These are phyloP conservation scores for Gaeumannomyces tritici DNA, from an alignment of 2,329 filamentous ascomycete genomes.

Conservation along the genomic window DNA sequence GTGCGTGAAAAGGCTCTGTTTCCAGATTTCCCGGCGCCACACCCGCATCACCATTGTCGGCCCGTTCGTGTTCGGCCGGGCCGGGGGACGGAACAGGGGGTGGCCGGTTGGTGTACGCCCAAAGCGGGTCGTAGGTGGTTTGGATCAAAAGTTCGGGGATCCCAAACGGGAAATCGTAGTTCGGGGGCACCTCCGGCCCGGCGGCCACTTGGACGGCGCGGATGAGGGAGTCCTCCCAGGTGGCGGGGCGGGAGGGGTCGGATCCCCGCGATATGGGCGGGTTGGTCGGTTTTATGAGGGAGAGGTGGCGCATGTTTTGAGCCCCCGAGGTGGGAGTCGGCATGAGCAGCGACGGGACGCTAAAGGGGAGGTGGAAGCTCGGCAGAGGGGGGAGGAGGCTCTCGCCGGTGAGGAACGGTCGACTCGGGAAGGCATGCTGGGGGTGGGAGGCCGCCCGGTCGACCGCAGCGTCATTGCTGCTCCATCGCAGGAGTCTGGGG, in stretches of 20 bases:
- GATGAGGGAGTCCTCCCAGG: background rate
- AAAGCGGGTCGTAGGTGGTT: background rate
- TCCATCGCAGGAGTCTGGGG: conserved; percentile 26
- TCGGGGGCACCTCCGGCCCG: background rate
- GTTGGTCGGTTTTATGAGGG: background rate
- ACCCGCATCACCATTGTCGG: background rate
- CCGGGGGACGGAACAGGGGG: too few species aligned
- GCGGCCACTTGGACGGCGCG: background rate
- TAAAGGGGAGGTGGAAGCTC: conserved; percentile 12
- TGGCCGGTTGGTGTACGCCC: background rate
- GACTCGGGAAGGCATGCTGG: conserved; percentile 4
- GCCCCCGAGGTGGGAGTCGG: conserved; percentile 6
- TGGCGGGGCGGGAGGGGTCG: background rate
- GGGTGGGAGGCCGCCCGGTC: conserved; percentile 26
- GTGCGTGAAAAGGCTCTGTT: background rate
- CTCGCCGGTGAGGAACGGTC: background rate
- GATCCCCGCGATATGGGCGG: background rate
- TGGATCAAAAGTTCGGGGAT: conserved; percentile 1
- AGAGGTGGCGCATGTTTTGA: background rate
- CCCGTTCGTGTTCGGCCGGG: background rate
- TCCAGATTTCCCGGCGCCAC: background rate
- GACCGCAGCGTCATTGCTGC: conserved; percentile 24
- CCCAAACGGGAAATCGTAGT: conserved; percentile 4
- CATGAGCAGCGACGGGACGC: conserved; percentile 10
- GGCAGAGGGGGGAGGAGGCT: background rate